phyloP scores from a whole-genome alignment of 306 rosid genomes.

The Styphnolobium japonicum region DNA sequence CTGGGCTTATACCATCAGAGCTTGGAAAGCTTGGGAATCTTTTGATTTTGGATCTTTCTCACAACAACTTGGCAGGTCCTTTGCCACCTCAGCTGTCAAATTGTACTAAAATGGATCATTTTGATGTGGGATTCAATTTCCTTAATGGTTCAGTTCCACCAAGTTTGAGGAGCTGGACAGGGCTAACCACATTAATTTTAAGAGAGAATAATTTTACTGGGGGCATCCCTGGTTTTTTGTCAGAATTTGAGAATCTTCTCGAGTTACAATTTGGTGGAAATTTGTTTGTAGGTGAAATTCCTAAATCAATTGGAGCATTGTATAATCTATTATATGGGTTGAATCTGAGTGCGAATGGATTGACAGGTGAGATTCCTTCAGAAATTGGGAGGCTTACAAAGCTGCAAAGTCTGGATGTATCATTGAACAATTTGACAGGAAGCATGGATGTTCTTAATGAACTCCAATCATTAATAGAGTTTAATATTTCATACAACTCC shows the following conservation, averaged over 20 bases:
- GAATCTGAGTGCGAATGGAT: slow-evolving; percentile 52
- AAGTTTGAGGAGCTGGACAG: slow-evolving; percentile 43
- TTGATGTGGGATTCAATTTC: slow-evolving; percentile 26
- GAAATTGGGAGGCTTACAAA: slow-evolving; percentile 23
- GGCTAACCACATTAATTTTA: slow-evolving; percentile 29
- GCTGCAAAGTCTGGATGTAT: not conserved
- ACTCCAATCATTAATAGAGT: not conserved
- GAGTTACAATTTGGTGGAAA: slow-evolving; percentile 60
- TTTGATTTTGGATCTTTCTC: slow-evolving; percentile 32
- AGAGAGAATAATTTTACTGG: slow-evolving; percentile 49
- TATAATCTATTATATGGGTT: slow-evolving; percentile 29
- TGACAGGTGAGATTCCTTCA: slow-evolving; percentile 45
- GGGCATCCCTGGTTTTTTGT: slow-evolving; percentile 43
- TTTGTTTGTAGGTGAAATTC: slow-evolving; percentile 47
- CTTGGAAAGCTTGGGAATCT: slow-evolving; percentile 43
- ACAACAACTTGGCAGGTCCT: slow-evolving; percentile 7
- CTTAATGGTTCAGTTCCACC: slow-evolving; percentile 45
- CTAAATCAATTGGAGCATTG: slow-evolving; percentile 42
- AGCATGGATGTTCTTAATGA: not conserved
- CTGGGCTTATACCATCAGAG: slow-evolving; percentile 30
- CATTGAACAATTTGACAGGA: not conserved
- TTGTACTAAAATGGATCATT: slow-evolving; percentile 28
- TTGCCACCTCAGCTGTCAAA: slow-evolving; percentile 49
- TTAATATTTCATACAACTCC: not conserved
- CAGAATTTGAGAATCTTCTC: slow-evolving; percentile 32